Percentiles rank a stretch among this genome's conserved stretches.
phyloP scores from a whole-genome alignment of 2,329 filamentous ascomycete species.

The Aspergillus uvarum region DNA sequence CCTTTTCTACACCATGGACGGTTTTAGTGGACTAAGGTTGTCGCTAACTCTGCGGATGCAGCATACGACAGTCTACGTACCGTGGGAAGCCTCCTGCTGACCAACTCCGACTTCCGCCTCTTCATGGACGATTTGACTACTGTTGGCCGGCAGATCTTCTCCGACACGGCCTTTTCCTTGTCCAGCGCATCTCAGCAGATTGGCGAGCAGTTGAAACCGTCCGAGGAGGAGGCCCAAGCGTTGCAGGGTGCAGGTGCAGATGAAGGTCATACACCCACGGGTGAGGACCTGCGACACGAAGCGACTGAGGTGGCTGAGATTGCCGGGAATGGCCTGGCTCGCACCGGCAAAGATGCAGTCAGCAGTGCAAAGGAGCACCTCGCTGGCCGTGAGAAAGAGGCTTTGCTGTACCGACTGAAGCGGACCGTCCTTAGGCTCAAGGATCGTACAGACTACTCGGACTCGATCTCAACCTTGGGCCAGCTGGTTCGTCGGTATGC shows the following conservation, averaged over 20 bases:
- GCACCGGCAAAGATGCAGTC: conserved; percentile 57
- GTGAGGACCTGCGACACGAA: conserved; percentile 63
- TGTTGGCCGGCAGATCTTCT: conserved; percentile 79
- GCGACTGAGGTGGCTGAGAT: conserved; percentile 53
- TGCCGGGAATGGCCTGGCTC: conserved; percentile 36
- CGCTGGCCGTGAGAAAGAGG: conserved; percentile 68
- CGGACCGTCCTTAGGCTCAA: conserved; percentile 71
- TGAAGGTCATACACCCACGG: conserved; percentile 53
- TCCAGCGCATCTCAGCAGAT: conserved; percentile 73
- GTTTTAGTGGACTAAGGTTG: neutral
- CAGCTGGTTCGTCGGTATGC: conserved; percentile 76
- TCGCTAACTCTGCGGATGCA: conserved; percentile 31
- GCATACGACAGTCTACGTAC: conserved; percentile 81
- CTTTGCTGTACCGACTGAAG: conserved; percentile 73
- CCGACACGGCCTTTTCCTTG: conserved; percentile 77
- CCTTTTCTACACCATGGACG: neutral
- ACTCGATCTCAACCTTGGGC: conserved; percentile 78
- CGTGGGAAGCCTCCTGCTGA: conserved; percentile 78
- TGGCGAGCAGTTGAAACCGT: conserved; percentile 71
- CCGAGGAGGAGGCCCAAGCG: conserved; percentile 58
- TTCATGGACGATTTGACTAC: conserved; percentile 79
- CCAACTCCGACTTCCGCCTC: conserved; percentile 85
- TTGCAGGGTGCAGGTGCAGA: conserved; percentile 48
- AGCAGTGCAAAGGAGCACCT: conserved; percentile 74
- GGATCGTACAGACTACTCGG: conserved; percentile 75